A percentile compares a stretch with the other conserved stretches of the same genome.
Conservation (phyloP, 73 alveolate genomes). For the Effrenium voratum region DNA sequence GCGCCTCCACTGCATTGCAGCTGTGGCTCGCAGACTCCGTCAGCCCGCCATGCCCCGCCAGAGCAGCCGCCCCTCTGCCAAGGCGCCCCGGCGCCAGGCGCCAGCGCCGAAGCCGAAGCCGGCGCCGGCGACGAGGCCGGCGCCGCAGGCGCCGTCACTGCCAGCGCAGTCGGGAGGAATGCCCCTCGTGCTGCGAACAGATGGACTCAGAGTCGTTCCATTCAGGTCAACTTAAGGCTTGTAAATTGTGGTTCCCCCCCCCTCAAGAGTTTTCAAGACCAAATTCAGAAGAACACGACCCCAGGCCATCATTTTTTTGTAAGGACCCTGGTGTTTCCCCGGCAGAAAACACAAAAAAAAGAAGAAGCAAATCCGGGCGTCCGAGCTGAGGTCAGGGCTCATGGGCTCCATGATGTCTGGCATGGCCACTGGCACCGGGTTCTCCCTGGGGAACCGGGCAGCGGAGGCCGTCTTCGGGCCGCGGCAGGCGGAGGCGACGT, state of each 20-base stretch:
- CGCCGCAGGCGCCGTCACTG: slow-evolving; percentile 21
- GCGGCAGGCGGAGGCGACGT: slow-evolving; percentile 88
- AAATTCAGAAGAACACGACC: too few species aligned
- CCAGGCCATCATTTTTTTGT: too few species aligned
- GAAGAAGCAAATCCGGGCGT: too few species aligned
- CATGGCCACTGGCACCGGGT: slow-evolving; percentile 90
- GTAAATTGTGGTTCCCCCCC: too few species aligned
- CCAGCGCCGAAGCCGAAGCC: slow-evolving; percentile 34
- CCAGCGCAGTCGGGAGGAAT: slow-evolving; percentile 65
- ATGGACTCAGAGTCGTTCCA: too few species aligned
- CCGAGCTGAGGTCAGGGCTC: slow-evolving; percentile 66
- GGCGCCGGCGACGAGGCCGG: background rate
- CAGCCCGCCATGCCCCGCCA: slow-evolving; percentile 51
- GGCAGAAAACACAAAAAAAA: too few species aligned
- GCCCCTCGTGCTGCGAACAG: too few species aligned
- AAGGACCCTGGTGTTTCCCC: too few species aligned
- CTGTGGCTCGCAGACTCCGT: too few species aligned
- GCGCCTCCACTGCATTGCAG: too few species aligned
- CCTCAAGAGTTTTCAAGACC: too few species aligned
- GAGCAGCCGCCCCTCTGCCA: slow-evolving; percentile 59
- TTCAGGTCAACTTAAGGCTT: too few species aligned
- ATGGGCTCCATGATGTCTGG: slow-evolving; percentile 88
- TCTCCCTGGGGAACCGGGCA: slow-evolving; percentile 86
- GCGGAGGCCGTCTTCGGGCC: slow-evolving; percentile 93
- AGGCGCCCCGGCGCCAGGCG: slow-evolving; percentile 51